Conservation (phyloP, 352 stramenopile species). For the Phytopythium delawarense region DNA sequence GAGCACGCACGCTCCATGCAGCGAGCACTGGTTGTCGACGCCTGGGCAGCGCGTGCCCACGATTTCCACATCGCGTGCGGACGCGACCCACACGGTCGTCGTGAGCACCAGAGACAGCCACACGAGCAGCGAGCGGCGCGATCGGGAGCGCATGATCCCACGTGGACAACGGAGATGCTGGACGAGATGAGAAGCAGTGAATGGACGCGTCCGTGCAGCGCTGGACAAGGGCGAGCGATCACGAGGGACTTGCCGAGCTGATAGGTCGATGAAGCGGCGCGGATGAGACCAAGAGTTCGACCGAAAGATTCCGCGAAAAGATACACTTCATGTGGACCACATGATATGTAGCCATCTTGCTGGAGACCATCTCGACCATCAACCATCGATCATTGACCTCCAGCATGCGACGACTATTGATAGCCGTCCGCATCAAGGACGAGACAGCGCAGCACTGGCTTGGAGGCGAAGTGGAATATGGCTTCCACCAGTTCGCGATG, state of each 20-base stretch:
- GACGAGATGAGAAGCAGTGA: not conserved
- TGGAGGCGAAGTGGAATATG: not conserved
- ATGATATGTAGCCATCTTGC: conserved; percentile 1
- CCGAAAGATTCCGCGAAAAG: not conserved
- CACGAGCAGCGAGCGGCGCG: not conserved
- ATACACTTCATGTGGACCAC: conserved; percentile 1
- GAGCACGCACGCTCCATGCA: conserved; percentile 61
- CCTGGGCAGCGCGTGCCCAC: conserved; percentile 44
- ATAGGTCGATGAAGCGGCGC: not conserved
- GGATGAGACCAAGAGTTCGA: not conserved
- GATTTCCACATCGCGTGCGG: conserved; percentile 14
- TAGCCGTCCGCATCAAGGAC: no score
- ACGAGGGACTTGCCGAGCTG: not conserved
- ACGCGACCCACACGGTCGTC: not conserved
- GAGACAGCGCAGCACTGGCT: not conserved
- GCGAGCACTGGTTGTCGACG: conserved; percentile 59
- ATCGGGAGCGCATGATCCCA: not conserved
- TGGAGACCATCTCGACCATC: not conserved
- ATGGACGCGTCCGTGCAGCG: not conserved
- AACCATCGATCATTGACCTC: no score
- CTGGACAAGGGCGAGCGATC: not conserved
- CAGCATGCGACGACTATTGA: no score
- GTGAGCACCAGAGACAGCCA: conserved; percentile 6
- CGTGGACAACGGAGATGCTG: not conserved
- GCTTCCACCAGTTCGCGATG: not conserved